phyloP scores from a whole-genome alignment of 495 filamentous ascomycete genomes.

The Aspergillus cristatus region DNA sequence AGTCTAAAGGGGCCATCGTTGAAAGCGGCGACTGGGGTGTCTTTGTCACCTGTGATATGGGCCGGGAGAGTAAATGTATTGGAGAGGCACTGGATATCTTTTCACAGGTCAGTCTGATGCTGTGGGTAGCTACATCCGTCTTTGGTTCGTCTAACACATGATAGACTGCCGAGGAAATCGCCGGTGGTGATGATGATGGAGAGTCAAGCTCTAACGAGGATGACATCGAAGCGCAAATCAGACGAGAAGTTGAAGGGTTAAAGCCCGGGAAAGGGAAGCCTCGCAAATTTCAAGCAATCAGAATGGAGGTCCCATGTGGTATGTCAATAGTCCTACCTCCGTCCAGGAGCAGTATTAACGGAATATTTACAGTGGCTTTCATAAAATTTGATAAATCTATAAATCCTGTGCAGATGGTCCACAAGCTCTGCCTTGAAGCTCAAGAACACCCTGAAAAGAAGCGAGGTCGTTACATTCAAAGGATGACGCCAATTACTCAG shows the following conservation, averaged over 20 bases:
- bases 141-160: background rate
- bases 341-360: slow-evolving; percentile 40
- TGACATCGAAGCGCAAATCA: slow-evolving; percentile 79
- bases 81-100: slow-evolving; percentile 66
- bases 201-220: slow-evolving; percentile 32
- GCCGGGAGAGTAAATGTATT: slow-evolving; percentile 68
- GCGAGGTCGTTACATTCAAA: slow-evolving; percentile 65
- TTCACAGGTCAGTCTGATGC: slow-evolving; percentile 50
- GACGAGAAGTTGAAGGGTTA: slow-evolving; percentile 63
- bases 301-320: slow-evolving; percentile 71
- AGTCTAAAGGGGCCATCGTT: slow-evolving; percentile 27
- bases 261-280: slow-evolving; percentile 39
- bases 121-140: background rate
- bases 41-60: slow-evolving; percentile 80
- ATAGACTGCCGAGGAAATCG: background rate
- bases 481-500: slow-evolving; percentile 69
- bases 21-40: slow-evolving; percentile 76
- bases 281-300: slow-evolving; percentile 51
- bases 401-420: slow-evolving; percentile 72
- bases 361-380: slow-evolving; percentile 28
- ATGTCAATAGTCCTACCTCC: slow-evolving; percentile 44
- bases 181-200: slow-evolving; percentile 19
- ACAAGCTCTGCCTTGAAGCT: slow-evolving; percentile 62
- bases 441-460: slow-evolving; percentile 41
- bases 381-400: slow-evolving; percentile 50